These are phyloP conservation scores for Podospora didyma DNA, from an alignment of 495 filamentous ascomycete genomes.

Conservation along the genomic window DNA sequence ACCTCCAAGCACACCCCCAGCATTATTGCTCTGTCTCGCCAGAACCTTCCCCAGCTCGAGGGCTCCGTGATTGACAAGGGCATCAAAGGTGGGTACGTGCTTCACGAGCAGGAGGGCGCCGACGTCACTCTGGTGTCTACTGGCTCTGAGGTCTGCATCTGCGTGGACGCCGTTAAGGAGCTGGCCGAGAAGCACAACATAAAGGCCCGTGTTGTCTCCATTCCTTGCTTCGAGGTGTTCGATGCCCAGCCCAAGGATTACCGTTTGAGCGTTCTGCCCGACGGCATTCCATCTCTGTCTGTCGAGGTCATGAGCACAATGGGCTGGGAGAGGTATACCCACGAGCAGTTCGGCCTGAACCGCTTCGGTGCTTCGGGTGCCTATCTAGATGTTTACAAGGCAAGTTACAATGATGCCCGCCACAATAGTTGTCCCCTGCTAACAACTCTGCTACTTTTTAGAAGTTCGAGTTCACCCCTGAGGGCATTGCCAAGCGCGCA, in stretches of 20 bases:
- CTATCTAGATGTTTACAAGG: slow-evolving; percentile 97
- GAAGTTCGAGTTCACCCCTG: slow-evolving; percentile 99
- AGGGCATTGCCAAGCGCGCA: slow-evolving; percentile 93
- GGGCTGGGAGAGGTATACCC: slow-evolving; percentile 97
- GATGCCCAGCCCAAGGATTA: slow-evolving; percentile 93
- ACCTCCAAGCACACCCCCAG: slow-evolving; percentile 86
- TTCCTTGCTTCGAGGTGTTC: slow-evolving; percentile 97
- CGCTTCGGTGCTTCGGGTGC: slow-evolving; percentile 94
- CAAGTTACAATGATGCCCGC: slow-evolving; percentile 38
- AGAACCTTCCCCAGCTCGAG: slow-evolving; percentile 98
- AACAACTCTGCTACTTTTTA: slow-evolving; percentile 34
- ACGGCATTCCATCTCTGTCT: slow-evolving; percentile 88
- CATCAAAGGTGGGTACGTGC: slow-evolving; percentile 92
- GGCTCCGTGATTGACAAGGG: slow-evolving; percentile 80
- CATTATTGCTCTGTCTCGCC: slow-evolving; percentile 92
- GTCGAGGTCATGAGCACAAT: slow-evolving; percentile 90
- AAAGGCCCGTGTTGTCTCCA: slow-evolving; percentile 87
- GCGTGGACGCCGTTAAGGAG: slow-evolving; percentile 84
- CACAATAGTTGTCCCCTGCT: not conserved
- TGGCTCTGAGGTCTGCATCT: slow-evolving; percentile 92
- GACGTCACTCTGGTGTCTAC: slow-evolving; percentile 89
- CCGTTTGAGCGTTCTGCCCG: slow-evolving; percentile 82
- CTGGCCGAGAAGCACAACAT: slow-evolving; percentile 87
- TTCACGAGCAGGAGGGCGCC: slow-evolving; percentile 77
- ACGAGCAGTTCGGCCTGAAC: slow-evolving; percentile 99